Base-by-base conservation (phyloP, 1,284 basidiomycete species). In the Porodaedalea pini region DNA sequence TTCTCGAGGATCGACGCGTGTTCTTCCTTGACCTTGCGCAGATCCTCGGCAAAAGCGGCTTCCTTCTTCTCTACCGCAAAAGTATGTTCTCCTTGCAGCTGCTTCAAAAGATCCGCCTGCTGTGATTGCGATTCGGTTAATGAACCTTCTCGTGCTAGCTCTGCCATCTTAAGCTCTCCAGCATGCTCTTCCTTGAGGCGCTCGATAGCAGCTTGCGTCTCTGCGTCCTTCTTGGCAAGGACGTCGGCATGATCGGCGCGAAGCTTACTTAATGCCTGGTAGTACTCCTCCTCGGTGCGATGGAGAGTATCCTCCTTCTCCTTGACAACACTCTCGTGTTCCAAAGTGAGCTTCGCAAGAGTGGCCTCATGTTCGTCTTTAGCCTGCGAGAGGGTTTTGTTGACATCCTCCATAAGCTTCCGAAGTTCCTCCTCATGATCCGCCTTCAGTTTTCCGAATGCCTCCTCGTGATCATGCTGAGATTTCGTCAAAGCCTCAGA, bases 271-370 rank as follows among this genome's bases (percentile, higher is more conserved):
- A 93, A 72, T 15, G 82, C 84, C 53, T 88, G 83, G 67, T 90
- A 90, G 65, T 89, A 90, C 64, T 91, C 85, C 65, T 88, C 88
- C 65, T 90, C 86, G 2, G 85, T 88, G 49, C 77, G 79, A 59
- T 82, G 81, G 6, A 88, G 75, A 32, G 74, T 73, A 21, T 84
- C 82, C 50, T 87, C 85, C 69, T 81, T 83, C 66, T 77, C 74
- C 68, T 82, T 84, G 59, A 85, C 67, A 1, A 69, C 64, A 44
- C 78, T 77, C 21, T 78, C 74, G 64, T 90, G 84, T 55, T 85
- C 84, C 0, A 74, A 70, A 19, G 69, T 67, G n/a, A 78, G 65
- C 65, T 79, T 81, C 31, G 71, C 68, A n/a, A 87, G 48, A 11
- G 72, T 64, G 40, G 74, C 74, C 51, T 77, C 77, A 63, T 89